Evolutionary conservation across 805 yeast species (phyloP), one percentile per base, ranked within the genome.

Genomic region (Wilhelminamyces savonicus): DNA sequence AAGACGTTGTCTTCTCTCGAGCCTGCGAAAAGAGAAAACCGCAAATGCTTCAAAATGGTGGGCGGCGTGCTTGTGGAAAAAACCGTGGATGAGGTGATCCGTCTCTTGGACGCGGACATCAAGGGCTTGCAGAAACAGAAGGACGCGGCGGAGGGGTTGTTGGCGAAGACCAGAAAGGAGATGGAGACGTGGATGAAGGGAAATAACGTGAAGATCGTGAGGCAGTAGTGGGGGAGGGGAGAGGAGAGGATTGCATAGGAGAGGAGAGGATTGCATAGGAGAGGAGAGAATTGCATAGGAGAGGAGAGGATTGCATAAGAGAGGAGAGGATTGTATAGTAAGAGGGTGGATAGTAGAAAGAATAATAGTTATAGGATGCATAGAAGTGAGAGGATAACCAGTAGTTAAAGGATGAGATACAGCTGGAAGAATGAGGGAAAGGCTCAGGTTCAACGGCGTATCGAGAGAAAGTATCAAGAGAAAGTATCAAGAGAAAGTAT

Each of bases 11-110:
- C 48, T 10, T 52, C 50, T 16, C 58, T 64, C 12, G 51, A 53
- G 4, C 59, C 63, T 4, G 54, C 47, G 16, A 38, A 53, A 20
- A 50, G 68, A 34, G 31, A 43, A 2, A 76, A 70, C 26, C 74
- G 98, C 37, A 78, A 79, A 50, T 86, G 97, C 48, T 87, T 77
- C 59, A 76, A 94, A 46, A 86, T 92, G 96, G 73, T 90, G 19
- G 97, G 96, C 16, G 94, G 95, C 7, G 95, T 88, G 3, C 66
- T 90, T 19, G 82, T 88, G 12, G 94, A 87, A 48, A 79, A 83
- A 41, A 69, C 78, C 4, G 92, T 86, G 4, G 78, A 69, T n/a
- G 86, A 83, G 23, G 92, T 88, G 4, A 56, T 70, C 16, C 79
- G 78, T 9, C 66, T 78, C 8, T 57, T 86, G 31, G 65, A 69